Base-by-base conservation (phyloP, 257 asterid species). In the Jacaranda copaia region DNA sequence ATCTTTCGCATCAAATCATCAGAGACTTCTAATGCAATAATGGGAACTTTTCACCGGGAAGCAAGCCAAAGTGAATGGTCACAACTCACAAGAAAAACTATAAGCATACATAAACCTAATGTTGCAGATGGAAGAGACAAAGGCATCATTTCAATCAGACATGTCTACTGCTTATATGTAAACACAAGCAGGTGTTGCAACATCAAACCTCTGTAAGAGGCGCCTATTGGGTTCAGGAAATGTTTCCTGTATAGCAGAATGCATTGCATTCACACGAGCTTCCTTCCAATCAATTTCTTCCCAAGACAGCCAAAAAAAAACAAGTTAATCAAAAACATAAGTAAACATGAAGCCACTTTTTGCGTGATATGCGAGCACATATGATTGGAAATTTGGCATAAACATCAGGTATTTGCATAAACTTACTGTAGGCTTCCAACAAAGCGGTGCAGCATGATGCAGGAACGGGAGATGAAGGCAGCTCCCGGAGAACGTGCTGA, bases 401-500 rank as follows among this genome's bases (percentile, higher is more conserved):
- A 77, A 59, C 71, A 63, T 77, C 19, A 14, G 72, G 53, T 13
- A 40, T 65, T 20, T 74, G 72, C 57, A 61, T 18, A 74, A 69
- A 83, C 96, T 85, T 80, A 93, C 98, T 91, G 81, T 84, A 89
- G 76, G 97, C 94, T 82, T 93, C 98, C 88, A 93, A 85, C 85
- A 93, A 86, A 46, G 98, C 97, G 68, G 93, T 88, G 83, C 98
- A 93, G 85, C 98, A 93, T 73, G 98, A 89, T 57, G 96, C 98
- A 75, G 98, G 98, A 81, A 93, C 98, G 25, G 98, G 98, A 79
- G 98, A 93, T 46, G 98, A 93, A 74, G 98, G 98, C 63, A 93
- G 88, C 89, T 93, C 97, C 66, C 98, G 89, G 69, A 93, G 98
- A 81, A 93, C 96, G 85, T 89, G 97, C 98, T 93, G 93, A 79